Base-by-base conservation (phyloP, 1,284 basidiomycete species). In the Rhodotorula sp. region DNA sequence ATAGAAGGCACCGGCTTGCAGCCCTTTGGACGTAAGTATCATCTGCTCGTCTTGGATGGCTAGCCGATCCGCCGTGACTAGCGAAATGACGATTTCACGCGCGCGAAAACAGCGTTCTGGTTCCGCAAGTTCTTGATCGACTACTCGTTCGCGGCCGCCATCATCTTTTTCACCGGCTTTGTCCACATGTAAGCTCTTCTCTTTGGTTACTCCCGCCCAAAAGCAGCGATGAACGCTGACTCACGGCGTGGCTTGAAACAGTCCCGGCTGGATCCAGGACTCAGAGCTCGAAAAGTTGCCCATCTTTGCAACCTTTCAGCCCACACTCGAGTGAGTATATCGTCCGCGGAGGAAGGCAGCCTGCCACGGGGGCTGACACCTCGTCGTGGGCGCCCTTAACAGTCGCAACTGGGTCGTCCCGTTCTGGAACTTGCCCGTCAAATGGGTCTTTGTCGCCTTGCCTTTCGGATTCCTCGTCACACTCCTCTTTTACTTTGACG, bases 381-480 rank as follows among this genome's bases (percentile, higher is more conserved):
- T 12, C 10, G 3, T 14, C 37, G 10, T 12, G 1, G 37, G 1
- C 37, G 37, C 37, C 37, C 37, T 42, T 10, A 12, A 2, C 61
- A 76, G 75, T 55, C 77, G 77, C 7, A 60, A 67, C 37, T 99
- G 94, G 95, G 83, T 97, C 3, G 90, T 98, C 20, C 85, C 82
- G 44, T 98, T 97, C 79, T 98, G 95, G 95, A 83, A 95, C 75
- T 83, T 97, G 10, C 89, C 91, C 33, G 88, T 86, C 0, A 91
- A 91, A 81, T 98, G 93, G 88, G 89, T 95, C 6, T 93, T 90
- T 33, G 87, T 91, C 17, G 90, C 90, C 0, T 84, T 86, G 33
- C 83, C 84, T 0, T 85, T 85, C 69, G 84, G 84, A 4, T 78
- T 84, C 48, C 69, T 69, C 61, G 71, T 70, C n/a, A 75, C 66